Evolutionary conservation across 768 basidiomycete genomes (phyloP), one percentile per base, ranked within the genome.

Genomic region (Podaxis mareebaensis): DNA sequence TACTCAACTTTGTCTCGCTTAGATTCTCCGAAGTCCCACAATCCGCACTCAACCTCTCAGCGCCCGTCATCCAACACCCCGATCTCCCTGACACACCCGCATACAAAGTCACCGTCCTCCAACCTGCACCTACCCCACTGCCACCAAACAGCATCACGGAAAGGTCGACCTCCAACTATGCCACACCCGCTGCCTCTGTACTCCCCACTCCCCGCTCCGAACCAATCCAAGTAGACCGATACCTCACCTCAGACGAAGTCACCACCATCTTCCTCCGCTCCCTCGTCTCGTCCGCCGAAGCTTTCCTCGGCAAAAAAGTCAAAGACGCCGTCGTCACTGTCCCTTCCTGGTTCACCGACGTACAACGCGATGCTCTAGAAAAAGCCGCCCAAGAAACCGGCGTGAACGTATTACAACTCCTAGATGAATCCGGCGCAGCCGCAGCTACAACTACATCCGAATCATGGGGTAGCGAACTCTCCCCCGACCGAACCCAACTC

Each of bases 401-500:
- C 20, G 82, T 99, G 39, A 81, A 83, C 42, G 90, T 98, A 17
- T 76, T 96, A 8, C 94, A 97, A 73, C 82, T 98, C 8, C 76
- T 98, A 4, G 93, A 96, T 57, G 95, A 98, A 67, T 85, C 90
- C 0, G 94, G 87, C 30, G 95, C 95, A 2, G 90, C 87, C 0
- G 82, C 85, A 0, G 81, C 83, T 1, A 81, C 82, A 8, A 85
- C 87, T 1, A 84, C 86, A 33, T 76, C 82, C 0, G 74, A 75
- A 4, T 64, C 78, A 2, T 80, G 80, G 78, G 74, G 75, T 8
- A 67, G 64, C 20, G 71, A 77, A 1, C 75, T 85, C 17, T 71
- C 72, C 40, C 70, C 74, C 0, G 93, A 96, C 73, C 85, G 92
- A 61, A 94, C 87, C 0, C 86, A 92, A 61, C 85, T 96, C 58